These are phyloP conservation scores for Nemania sp. DNA, from an alignment of 2,329 filamentous ascomycete species.

Conservation along the genomic window DNA sequence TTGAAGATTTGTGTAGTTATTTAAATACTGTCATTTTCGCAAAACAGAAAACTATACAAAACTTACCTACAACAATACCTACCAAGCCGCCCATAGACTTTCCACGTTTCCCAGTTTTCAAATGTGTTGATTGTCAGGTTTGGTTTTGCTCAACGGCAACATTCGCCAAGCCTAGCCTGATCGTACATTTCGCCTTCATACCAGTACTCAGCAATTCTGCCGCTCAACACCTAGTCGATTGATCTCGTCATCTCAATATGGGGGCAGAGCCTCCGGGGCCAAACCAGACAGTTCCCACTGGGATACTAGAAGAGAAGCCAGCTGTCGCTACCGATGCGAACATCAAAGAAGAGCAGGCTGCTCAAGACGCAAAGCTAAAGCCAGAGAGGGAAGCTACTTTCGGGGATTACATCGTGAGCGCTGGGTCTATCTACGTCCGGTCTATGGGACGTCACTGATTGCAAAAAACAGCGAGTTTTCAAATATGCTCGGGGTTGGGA, in stretches of 20 bases:
- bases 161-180: background rate
- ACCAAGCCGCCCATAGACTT: background rate
- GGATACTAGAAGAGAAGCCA: conserved; percentile 20
- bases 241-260: conserved; percentile 36
- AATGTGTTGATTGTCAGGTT: conserved; percentile 10
- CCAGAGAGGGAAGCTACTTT: conserved; percentile 61
- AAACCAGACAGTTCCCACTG: conserved; percentile 16
- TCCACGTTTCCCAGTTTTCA: background rate
- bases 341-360: conserved; percentile 47
- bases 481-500: conserved; percentile 67
- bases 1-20: background rate
- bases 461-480: conserved; percentile 60
- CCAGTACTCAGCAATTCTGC: background rate
- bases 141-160: background rate
- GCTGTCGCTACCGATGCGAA: conserved; percentile 27
- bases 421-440: background rate
- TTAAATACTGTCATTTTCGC: background rate
- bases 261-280: conserved; percentile 37
- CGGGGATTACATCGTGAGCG: conserved; percentile 58
- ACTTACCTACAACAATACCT: background rate
- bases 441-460: conserved; percentile 31
- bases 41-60: background rate
- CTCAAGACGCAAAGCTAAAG: conserved; percentile 52
- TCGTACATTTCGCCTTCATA: background rate
- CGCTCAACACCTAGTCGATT: background rate